Conservation (phyloP, 345 rosid species). For the Geranium brycei region DNA sequence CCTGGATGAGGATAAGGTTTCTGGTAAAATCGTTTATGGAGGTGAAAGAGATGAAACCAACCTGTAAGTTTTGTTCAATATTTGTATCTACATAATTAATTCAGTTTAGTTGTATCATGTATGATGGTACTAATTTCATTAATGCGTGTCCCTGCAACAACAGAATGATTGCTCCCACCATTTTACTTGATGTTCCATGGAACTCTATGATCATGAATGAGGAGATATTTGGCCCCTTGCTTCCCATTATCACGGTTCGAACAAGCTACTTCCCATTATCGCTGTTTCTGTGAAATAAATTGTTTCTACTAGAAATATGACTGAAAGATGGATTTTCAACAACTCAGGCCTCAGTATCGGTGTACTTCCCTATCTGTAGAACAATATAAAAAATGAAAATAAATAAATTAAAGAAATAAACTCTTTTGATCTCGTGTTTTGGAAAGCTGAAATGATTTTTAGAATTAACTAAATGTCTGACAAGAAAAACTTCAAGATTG, state of each 20-base stretch:
- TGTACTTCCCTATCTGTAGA: too few species aligned
- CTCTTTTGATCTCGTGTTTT: too few species aligned
- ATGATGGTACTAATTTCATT: not conserved
- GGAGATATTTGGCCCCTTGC: conserved; percentile 94
- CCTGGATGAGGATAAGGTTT: conserved; percentile 77
- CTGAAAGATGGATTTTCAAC: too few species aligned
- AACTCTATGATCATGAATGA: conserved; percentile 75
- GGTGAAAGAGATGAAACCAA: conserved; percentile 56
- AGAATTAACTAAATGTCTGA: too few species aligned
- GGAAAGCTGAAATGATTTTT: too few species aligned
- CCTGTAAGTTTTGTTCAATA: conserved; percentile 40
- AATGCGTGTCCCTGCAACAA: conserved; percentile 9
- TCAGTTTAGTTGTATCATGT: not conserved
- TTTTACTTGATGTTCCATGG: conserved; percentile 70
- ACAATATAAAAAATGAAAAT: too few species aligned
- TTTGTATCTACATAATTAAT: not conserved
- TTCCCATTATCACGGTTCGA: conserved; percentile 64
- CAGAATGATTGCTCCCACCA: conserved; percentile 78
- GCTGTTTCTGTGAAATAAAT: too few species aligned
- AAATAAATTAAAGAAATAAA: too few species aligned
- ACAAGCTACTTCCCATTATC: not conserved
- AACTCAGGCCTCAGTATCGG: too few species aligned
- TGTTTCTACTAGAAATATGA: too few species aligned
- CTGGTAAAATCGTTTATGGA: conserved; percentile 64
- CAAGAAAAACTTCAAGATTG: too few species aligned